Evolutionary conservation across 2,329 filamentous ascomycete species (phyloP), one percentile per base, ranked within the genome.

Genomic region (Alternaria sp.): DNA sequence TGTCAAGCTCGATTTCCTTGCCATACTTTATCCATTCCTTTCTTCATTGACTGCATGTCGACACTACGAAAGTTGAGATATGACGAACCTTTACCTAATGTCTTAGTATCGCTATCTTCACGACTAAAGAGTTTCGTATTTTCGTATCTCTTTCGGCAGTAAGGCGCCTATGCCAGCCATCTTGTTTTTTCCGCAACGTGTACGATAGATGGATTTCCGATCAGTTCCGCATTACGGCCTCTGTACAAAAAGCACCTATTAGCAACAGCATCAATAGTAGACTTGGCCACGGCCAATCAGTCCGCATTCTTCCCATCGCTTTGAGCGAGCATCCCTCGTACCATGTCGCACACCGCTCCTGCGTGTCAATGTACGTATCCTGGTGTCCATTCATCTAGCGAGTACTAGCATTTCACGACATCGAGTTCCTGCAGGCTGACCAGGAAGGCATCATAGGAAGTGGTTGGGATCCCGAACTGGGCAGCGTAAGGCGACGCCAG

Each of bases 241-340:
- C 62, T 79, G 75, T 79, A 78, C 66, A 79, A 78, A 77, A 78
- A 77, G 67, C 71, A 74, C 62, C 63, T 72, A 73, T 67, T 72
- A 77, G 69, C 74, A 73, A 64, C 66, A 74, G 57, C 72, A 76
- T 72, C 70, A 66, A 76, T 74, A 73, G 63, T 70, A 73, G 64
- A 73, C 65, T 51, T 56, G 69, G 54, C 23, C 53, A 65, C 49
- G 64, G 57, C 69, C 70, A 71, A 67, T 68, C 53, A 68, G 55
- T 57, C 62, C 45, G 57, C 65, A 60, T 47, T 50, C 52, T 46
- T 65, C 58, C 28, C 62, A 53, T 40, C 26, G 59, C 58, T 60
- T 47, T 59, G 62, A 62, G 57, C 56, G 53, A 69, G 51, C 62
- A 62, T 61, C 61, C 62, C 65, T 66, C 61, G 67, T 70, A 62